Evolutionary conservation across 2,329 filamentous ascomycete genomes (phyloP).

Genomic region (Nannizzia gypsea): DNA sequence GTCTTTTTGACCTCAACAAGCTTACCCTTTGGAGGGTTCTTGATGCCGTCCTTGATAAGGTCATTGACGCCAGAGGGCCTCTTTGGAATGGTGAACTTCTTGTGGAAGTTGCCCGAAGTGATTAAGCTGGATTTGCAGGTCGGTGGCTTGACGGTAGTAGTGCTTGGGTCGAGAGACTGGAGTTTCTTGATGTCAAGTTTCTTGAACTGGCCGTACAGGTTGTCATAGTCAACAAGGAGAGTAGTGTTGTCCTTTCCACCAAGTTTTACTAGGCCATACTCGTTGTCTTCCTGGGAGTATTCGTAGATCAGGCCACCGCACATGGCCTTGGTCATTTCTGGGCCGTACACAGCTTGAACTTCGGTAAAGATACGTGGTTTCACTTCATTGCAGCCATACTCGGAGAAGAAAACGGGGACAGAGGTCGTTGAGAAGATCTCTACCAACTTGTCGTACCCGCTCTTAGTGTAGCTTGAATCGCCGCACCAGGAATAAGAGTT

Average conservation of each 20-base stretch:
- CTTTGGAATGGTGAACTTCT: slow-evolving; percentile 64
- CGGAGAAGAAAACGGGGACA: slow-evolving; percentile 54
- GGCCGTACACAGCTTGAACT: slow-evolving; percentile 48
- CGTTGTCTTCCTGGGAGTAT: slow-evolving; percentile 37
- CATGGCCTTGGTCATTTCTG: slow-evolving; percentile 47
- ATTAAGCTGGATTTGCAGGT: slow-evolving; percentile 58
- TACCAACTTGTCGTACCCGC: slow-evolving; percentile 47
- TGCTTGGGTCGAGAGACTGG: slow-evolving; percentile 49
- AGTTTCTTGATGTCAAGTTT: slow-evolving; percentile 61
- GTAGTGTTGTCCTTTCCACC: slow-evolving; percentile 46
- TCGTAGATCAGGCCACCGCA: slow-evolving; percentile 47
- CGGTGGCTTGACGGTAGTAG: slow-evolving; percentile 46
- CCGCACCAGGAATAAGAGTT: slow-evolving; percentile 62
- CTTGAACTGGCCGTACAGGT: slow-evolving; percentile 62
- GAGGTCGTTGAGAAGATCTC: slow-evolving; percentile 47
- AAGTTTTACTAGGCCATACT: slow-evolving; percentile 49
- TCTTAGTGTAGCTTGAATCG: slow-evolving; percentile 41
- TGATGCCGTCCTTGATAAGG: slow-evolving; percentile 66
- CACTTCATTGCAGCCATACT: slow-evolving; percentile 54
- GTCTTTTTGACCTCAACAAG: slow-evolving; percentile 50
- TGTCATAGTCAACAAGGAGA: slow-evolving; percentile 56
- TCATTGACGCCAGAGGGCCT: slow-evolving; percentile 55
- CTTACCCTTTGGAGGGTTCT: slow-evolving; percentile 50
- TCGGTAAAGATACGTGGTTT: slow-evolving; percentile 48
- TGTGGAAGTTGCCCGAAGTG: slow-evolving; percentile 52